Evolutionary conservation across 495 filamentous ascomycete species (phyloP).

Genomic region (Bacidia gigantensis): DNA sequence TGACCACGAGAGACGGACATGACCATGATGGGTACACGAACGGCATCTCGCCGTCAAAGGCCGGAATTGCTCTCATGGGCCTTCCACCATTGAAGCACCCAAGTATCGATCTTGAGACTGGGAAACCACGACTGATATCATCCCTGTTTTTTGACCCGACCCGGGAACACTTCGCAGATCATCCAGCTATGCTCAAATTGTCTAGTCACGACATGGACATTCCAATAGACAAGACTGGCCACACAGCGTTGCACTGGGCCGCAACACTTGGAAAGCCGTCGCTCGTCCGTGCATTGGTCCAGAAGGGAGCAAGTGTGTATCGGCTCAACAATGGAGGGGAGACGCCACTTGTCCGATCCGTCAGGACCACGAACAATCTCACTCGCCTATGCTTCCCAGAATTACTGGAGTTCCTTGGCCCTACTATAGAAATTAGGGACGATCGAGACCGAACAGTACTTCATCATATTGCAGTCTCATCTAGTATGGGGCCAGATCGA

Average conservation of each 20-base stretch:
- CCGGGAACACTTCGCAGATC: conserved; percentile 47
- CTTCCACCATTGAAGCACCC: conserved; percentile 59
- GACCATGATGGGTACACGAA: conserved; percentile 24
- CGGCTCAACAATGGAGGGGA: conserved; percentile 80
- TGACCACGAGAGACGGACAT: too few species aligned
- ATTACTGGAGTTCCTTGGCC: conserved; percentile 70
- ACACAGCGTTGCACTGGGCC: conserved; percentile 94
- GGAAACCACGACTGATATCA: conserved; percentile 68
- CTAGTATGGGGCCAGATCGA: conserved; percentile 62
- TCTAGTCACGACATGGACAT: conserved; percentile 75
- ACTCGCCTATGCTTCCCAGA: conserved; percentile 73
- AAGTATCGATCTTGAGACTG: conserved; percentile 47
- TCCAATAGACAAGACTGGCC: conserved; percentile 72
- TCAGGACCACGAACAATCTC: conserved; percentile 78
- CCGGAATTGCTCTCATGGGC: conserved; percentile 42
- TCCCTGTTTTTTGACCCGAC: conserved; percentile 69
- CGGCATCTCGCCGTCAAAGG: too few species aligned
- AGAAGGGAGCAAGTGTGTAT: conserved; percentile 69
- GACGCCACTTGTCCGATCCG: conserved; percentile 79
- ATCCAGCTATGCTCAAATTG: conserved; percentile 53
- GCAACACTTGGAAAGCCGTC: conserved; percentile 79
- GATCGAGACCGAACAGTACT: conserved; percentile 79
- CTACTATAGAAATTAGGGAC: conserved; percentile 84
- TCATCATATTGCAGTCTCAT: conserved; percentile 91
- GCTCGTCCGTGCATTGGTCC: conserved; percentile 64